A percentile compares a stretch with the other conserved stretches of the same genome.
Evolutionary conservation across 148 eudicot species (phyloP).

Genomic region (Linanthus parryae): DNA sequence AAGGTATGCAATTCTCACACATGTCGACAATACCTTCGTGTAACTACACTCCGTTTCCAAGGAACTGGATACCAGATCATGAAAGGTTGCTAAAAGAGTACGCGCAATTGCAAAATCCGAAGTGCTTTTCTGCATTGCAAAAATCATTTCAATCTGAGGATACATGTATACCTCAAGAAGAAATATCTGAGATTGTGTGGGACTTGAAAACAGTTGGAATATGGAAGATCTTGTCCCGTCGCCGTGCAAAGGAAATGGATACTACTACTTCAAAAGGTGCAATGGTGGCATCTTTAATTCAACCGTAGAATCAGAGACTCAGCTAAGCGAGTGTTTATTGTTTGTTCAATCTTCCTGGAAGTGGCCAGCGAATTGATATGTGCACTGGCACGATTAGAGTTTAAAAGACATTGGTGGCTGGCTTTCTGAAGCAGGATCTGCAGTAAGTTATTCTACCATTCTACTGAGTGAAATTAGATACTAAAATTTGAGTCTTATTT

Average conservation of each 20-base stretch:
- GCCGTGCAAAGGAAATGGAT: conserved; percentile 3
- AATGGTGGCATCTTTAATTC: neutral
- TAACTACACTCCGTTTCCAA: conserved; percentile 82
- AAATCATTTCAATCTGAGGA: conserved; percentile 47
- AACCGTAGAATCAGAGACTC: neutral
- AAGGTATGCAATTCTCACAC: conserved; percentile 87
- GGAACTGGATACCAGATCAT: conserved; percentile 84
- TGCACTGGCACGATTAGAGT: too few species aligned
- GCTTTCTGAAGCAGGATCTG: too few species aligned
- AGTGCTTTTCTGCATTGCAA: conserved; percentile 62
- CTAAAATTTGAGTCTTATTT: too few species aligned
- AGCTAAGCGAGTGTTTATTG: too few species aligned
- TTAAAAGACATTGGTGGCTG: too few species aligned
- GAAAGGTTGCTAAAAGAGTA: conserved; percentile 64
- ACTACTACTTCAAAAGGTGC: conserved; percentile 1
- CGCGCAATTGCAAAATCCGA: conserved; percentile 69
- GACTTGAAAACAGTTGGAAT: conserved; percentile 69
- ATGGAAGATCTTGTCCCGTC: conserved; percentile 15
- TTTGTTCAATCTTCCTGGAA: too few species aligned
- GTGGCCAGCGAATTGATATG: too few species aligned
- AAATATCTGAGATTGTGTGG: conserved; percentile 73
- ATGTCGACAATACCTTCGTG: conserved; percentile 85
- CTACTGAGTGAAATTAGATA: too few species aligned
- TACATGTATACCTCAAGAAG: conserved; percentile 64
- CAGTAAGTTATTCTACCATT: too few species aligned